These are phyloP conservation scores for Phytophthora pluvialis DNA, from an alignment of 352 stramenopile genomes.

Conservation along the genomic window DNA sequence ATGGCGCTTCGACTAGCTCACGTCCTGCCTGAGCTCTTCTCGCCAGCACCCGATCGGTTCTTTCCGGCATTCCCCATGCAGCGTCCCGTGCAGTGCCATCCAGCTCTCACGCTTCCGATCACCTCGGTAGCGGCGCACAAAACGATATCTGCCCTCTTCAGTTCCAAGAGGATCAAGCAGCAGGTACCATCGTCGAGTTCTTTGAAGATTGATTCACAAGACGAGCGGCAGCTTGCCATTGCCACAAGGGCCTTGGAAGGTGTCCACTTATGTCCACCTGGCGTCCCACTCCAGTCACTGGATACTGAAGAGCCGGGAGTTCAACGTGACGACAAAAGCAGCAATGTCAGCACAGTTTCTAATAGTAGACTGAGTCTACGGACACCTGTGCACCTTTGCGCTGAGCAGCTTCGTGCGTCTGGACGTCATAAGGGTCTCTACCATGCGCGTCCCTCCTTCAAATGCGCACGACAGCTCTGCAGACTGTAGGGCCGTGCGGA, in stretches of 20 bases:
- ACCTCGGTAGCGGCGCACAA: too few relatives aligned
- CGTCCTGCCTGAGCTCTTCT: too few relatives aligned
- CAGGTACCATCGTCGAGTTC: too few relatives aligned
- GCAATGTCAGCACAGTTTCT: background rate
- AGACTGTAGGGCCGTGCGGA: background rate
- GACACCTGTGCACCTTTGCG: background rate
- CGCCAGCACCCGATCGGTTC: too few relatives aligned
- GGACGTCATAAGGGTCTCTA: background rate
- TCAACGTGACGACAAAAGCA: slow-evolving; percentile 14
- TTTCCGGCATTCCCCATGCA: too few relatives aligned
- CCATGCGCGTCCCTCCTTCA: slow-evolving; percentile 11
- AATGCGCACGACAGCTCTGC: slow-evolving; percentile 14
- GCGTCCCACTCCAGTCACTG: slow-evolving; percentile 17
- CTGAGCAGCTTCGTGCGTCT: background rate
- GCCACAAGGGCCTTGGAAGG: background rate
- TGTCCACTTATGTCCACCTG: slow-evolving; percentile 6
- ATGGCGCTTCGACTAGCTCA: too few relatives aligned
- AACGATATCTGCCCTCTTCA: too few relatives aligned
- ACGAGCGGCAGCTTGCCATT: too few relatives aligned
- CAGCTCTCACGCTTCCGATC: too few relatives aligned
- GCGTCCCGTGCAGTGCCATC: too few relatives aligned
- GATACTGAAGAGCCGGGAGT: slow-evolving; percentile 11
- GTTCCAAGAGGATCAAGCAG: too few relatives aligned
- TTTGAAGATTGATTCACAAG: background rate
- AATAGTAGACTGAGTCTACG: too few relatives aligned